Conservation (phyloP, 495 filamentous ascomycete species). For the Neurospora sp. region DNA sequence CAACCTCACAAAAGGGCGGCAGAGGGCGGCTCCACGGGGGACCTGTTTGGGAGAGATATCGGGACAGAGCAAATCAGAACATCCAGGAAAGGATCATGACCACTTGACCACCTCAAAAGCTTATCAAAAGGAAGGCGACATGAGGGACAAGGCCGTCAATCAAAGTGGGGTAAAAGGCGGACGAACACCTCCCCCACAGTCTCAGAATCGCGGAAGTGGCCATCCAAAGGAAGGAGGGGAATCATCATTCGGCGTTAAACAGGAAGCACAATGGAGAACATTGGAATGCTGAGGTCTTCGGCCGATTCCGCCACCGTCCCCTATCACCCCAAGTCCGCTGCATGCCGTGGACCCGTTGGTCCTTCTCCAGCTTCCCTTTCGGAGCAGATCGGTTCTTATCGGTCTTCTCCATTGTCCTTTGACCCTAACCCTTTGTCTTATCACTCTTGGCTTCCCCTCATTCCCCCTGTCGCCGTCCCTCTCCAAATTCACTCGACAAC, state of each 20-base stretch:
- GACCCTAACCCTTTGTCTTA: neutral
- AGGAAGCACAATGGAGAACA: neutral
- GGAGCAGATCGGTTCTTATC: neutral
- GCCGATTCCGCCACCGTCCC: neutral
- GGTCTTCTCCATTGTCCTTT: neutral
- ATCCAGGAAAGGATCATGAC: neutral
- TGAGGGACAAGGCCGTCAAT: neutral
- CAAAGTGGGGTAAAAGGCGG: neutral
- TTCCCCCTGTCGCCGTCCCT: neutral
- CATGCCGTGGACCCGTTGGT: neutral
- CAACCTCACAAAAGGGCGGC: neutral
- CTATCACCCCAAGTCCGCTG: neutral
- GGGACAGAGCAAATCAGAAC: neutral
- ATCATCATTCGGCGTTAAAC: too few species aligned
- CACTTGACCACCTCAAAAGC: neutral
- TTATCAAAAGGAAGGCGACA: neutral
- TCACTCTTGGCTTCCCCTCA: neutral
- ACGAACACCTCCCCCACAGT: neutral
- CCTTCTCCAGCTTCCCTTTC: neutral
- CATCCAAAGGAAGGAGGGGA: neutral
- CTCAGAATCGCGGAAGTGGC: neutral
- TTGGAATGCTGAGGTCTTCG: neutral
- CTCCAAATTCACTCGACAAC: neutral
- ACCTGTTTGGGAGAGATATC: neutral
- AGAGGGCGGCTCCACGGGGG: neutral